Conservation (phyloP, 495 filamentous ascomycete genomes). For the Aspergillus egyptiacus region DNA sequence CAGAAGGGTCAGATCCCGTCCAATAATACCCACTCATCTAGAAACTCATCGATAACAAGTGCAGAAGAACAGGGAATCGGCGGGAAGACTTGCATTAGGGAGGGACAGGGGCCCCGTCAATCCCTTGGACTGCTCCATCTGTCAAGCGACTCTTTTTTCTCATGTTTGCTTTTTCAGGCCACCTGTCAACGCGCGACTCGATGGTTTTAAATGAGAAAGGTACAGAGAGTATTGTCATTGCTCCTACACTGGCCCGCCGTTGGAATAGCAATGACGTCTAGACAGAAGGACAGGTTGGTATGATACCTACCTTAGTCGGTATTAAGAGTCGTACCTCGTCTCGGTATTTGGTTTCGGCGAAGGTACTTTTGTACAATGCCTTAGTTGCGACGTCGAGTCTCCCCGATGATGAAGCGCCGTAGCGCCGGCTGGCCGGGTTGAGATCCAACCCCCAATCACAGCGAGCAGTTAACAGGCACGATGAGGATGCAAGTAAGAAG, state of each 20-base stretch:
- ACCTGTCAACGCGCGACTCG: constrained; percentile 6
- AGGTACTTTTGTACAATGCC: background rate
- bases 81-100: constrained; percentile 10
- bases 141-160: background rate
- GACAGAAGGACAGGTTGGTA: too few relatives aligned
- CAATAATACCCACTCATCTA: constrained; percentile 3
- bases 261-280: background rate
- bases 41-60: background rate
- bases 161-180: constrained; percentile 7
- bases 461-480: background rate
- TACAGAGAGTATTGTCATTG: background rate
- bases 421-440: background rate
- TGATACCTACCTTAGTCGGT: too few relatives aligned
- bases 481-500: background rate
- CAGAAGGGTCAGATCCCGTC: background rate
- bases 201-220: background rate
- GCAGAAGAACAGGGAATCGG: constrained; percentile 11
- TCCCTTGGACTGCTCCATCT: constrained; percentile 6
- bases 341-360: background rate
- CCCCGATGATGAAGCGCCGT: constrained; percentile 3
- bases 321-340: too few relatives aligned
- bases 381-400: background rate
- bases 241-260: background rate
- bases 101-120: background rate
- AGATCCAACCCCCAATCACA: background rate